Conservation (phyloP, 768 basidiomycete genomes). For the Nidularia pulvinata region DNA sequence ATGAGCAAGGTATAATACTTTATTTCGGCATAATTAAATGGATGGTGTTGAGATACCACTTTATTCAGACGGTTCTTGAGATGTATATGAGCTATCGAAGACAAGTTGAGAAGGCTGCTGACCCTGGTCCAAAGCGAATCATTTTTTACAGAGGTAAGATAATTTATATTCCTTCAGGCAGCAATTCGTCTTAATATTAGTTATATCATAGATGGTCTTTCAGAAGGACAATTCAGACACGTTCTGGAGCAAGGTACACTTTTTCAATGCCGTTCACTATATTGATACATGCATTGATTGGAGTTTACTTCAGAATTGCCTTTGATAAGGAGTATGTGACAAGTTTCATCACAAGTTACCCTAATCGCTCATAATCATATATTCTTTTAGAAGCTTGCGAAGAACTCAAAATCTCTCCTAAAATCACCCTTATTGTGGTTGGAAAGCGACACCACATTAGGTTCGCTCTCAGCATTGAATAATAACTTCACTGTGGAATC, state of each 20-base stretch:
- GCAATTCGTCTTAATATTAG: not conserved
- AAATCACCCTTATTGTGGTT: conserved; percentile 80
- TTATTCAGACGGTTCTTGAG: conserved; percentile 43
- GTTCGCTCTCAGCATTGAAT: conserved; percentile 4
- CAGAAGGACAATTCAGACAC: conserved; percentile 47
- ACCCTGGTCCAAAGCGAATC: conserved; percentile 49
- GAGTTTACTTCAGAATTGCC: conserved; percentile 46
- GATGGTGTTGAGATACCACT: not conserved
- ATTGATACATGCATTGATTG: conserved; percentile 1
- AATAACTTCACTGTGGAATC: not conserved
- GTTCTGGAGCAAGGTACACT: conserved; percentile 54
- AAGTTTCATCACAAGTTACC: too few species aligned
- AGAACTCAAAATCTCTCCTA: conserved; percentile 51
- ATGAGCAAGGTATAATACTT: conserved; percentile 55
- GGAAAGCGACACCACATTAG: conserved; percentile 76
- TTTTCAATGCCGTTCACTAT: not conserved
- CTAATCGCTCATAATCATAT: not conserved
- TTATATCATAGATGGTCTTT: conserved; percentile 40
- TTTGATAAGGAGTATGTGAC: conserved; percentile 46
- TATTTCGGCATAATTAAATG: not conserved
- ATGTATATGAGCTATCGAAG: conserved; percentile 56
- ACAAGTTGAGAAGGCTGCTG: conserved; percentile 39
- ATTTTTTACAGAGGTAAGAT: conserved; percentile 66
- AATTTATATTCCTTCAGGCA: conserved; percentile 12
- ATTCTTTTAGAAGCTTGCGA: conserved; percentile 53